These are phyloP conservation scores for Penicillium sclerotigenum DNA, from an alignment of 2,329 filamentous ascomycete genomes.

Conservation along the genomic window DNA sequence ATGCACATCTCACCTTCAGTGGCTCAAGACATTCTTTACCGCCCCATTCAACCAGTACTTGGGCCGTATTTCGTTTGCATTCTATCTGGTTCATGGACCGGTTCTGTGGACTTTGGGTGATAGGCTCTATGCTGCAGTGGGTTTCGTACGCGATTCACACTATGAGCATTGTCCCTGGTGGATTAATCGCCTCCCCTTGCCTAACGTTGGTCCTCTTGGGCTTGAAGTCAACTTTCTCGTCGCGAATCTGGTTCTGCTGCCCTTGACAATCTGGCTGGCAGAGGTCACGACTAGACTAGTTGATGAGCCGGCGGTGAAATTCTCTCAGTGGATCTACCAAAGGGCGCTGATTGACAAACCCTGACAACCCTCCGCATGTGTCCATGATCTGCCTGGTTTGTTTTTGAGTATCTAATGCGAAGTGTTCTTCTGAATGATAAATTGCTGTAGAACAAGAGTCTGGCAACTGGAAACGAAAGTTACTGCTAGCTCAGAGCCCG, in stretches of 20 bases:
- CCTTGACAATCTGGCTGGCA: conserved; percentile 58
- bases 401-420: not conserved
- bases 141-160: conserved; percentile 53
- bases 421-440: not conserved
- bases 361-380: not conserved
- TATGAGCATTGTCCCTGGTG: conserved; percentile 54
- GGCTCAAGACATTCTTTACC: conserved; percentile 60
- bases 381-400: not conserved
- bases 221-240: conserved; percentile 59
- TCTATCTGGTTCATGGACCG: conserved; percentile 65
- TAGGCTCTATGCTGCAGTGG: conserved; percentile 60
- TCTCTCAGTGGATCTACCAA: conserved; percentile 57
- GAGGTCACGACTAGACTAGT: conserved; percentile 56
- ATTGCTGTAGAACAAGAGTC: not conserved
- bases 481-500: not conserved
- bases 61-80: conserved; percentile 59
- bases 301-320: conserved; percentile 60
- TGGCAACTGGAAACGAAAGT: not conserved
- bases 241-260: conserved; percentile 59
- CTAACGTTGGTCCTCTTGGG: conserved; percentile 57
- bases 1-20: conserved; percentile 55
- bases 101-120: conserved; percentile 60
- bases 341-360: conserved; percentile 29
- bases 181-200: conserved; percentile 55
- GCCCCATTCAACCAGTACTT: conserved; percentile 59